Base-by-base conservation (phyloP, 495 filamentous ascomycete species). In the Polyplosphaeria fusca region DNA sequence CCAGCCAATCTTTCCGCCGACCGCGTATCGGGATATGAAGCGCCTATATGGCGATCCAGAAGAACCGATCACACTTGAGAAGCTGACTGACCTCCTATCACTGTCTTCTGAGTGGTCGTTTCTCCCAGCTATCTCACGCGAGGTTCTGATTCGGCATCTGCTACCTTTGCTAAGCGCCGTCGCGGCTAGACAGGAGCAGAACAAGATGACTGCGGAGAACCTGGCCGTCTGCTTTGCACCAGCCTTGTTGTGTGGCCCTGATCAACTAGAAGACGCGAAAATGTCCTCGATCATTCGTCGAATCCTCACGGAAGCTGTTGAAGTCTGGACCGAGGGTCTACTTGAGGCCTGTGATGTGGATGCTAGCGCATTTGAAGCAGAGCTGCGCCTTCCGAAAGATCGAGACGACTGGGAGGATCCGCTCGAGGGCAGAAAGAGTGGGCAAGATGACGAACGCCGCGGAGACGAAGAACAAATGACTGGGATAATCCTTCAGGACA, bases 121-220 rank as follows among this genome's bases (percentile, higher is more conserved):
- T 52, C 30, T 74, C 19, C 66, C 64, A 9, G 41, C 43, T 5
- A 68, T 63, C 5, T 75, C 74, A 1, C 70, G 78, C 9, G 59
- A 71, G 40, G 77, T 81, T 22, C 54, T 82, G 14, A 70, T 64
- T 2, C 63, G 73, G 28, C 79, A 82, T 61, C 67, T 82, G 4
- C 64, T 82, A n/a, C 79, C 79, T 1, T 55, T 82, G 4, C 67
- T 82, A 0, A 67, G 71, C n/a, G 66, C 63, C 5, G 69, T 82
- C 11, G 66, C 78, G 2, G 64, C 66, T 19, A 68, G 71, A 28
- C 54, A 72, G 23, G 63, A 68, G 14, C 61, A 69, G 38, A 82
- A 82, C 62, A 77, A 79, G 52, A 82, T 82, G 79, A 75, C 66
- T 11, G 53, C 77, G 0, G 70, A 69, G 45, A 81, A 80, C 28